Conservation (phyloP, 2,329 filamentous ascomycete species). For the Xylariomycetidae sp. region DNA sequence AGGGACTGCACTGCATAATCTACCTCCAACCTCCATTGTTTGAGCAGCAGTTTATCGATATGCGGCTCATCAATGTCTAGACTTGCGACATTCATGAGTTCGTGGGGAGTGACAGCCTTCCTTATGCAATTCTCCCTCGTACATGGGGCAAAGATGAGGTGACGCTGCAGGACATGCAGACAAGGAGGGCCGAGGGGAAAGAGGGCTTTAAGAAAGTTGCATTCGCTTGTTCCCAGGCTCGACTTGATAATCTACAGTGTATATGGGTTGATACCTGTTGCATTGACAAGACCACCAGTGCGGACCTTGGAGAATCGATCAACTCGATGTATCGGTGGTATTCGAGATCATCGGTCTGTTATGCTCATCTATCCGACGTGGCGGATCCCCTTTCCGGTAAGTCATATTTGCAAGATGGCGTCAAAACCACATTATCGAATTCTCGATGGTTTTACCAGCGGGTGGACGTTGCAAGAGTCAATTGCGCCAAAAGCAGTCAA, state of each 20-base stretch:
- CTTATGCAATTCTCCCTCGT: constrained; percentile 11
- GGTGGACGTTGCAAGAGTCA: not conserved
- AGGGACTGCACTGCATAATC: too few relatives aligned
- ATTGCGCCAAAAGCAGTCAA: not conserved
- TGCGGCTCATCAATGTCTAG: constrained; percentile 9
- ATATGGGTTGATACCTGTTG: constrained; percentile 13
- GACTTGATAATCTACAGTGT: constrained; percentile 1
- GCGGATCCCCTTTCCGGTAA: too few relatives aligned
- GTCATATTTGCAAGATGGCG: too few relatives aligned
- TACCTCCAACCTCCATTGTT: too few relatives aligned
- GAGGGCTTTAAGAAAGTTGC: constrained; percentile 10
- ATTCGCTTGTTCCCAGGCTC: constrained; percentile 8
- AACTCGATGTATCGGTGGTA: constrained; percentile 13
- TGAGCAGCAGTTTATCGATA: too few relatives aligned
- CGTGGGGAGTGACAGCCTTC: constrained; percentile 2
- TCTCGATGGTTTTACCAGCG: not conserved
- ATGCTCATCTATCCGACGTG: too few relatives aligned
- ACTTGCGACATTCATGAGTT: constrained; percentile 5
- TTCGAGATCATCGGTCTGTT: not conserved
- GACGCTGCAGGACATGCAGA: constrained; percentile 9
- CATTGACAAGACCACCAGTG: constrained; percentile 12
- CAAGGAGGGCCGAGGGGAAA: constrained; percentile 3
- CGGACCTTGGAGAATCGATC: constrained; percentile 12
- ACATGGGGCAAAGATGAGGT: constrained; percentile 10
- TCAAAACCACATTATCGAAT: too few relatives aligned